Base-by-base conservation (phyloP, 768 basidiomycete species). In the Mycena rebaudengoi region DNA sequence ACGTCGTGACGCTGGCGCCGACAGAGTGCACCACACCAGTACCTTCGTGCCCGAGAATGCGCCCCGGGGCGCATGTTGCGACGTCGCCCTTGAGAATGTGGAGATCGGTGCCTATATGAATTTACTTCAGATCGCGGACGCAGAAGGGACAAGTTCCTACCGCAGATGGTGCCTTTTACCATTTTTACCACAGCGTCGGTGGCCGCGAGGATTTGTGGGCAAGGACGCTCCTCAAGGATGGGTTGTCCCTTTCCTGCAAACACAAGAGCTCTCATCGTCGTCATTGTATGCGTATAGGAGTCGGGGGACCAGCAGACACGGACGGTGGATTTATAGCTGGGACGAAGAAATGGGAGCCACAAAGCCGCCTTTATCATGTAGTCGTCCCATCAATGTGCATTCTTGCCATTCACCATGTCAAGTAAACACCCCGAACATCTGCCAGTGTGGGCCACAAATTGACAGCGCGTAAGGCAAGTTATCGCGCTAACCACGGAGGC, bases 21-120 rank as follows among this genome's bases (percentile, higher is more conserved):
- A 80, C 61, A 30, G 72, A 56, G 29, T 79, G 60, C 23, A 80
- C 73, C 28, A 76, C 14, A 5, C 75, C 80, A 1, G 78, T 54
- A 5, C 79, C 80, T 67, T 80, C 79, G 35, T 80, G 80, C 4
- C 80, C 77, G 28, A 80, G 76, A 16, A 79, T 77, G 64, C 73
- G 75, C 29, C 79, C 76, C 8, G 21, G 40, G n/a, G 30, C 10
- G 33, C 60, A 63, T 10, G 69, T 65, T 18, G 70, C 53, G 20
- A 73, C 66, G 49, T 73, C 70, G 23, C 71, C 71, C 52, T 73
- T 67, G 66, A 73, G 73, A 62, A 73, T 75, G 49, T 79, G 80
- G 25, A 73, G 67, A 65, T 81, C 79, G 2, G 79, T 80, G 52
- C 79, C 80, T 73, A 25, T 5, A 14, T 39, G 5, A 12, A n/a